phyloP scores from a whole-genome alignment of 139 green algal species.

The Tetradesmus obliquus region DNA sequence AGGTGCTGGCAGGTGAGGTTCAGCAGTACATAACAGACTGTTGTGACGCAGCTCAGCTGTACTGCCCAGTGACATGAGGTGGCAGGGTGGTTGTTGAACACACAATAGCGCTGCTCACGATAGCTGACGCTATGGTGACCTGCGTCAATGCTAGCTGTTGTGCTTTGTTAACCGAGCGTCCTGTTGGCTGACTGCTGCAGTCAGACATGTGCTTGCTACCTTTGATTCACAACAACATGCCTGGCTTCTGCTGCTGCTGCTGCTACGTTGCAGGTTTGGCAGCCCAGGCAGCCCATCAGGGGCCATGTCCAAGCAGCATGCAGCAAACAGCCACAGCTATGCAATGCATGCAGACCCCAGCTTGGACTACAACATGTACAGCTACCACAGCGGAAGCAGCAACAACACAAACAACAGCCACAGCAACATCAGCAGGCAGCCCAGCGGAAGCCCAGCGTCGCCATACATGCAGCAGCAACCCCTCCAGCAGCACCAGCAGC shows the following conservation, averaged over 20 bases:
- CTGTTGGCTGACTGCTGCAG: no score
- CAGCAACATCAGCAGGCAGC: background rate
- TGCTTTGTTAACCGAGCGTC: no score
- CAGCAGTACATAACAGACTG: no score
- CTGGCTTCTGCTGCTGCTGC: background rate
- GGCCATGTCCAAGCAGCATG: background rate
- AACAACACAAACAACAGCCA: slow-evolving; percentile 3
- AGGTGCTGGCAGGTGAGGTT: background rate
- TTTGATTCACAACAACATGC: no score
- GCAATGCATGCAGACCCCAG: slow-evolving; percentile 31
- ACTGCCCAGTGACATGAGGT: no score
- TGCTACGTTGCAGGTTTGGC: background rate
- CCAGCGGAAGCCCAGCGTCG: background rate
- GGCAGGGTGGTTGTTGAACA: no score
- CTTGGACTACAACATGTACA: slow-evolving; percentile 23
- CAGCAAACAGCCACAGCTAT: background rate
- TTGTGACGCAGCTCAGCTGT: no score
- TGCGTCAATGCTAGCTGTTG: no score
- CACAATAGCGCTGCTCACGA: no score
- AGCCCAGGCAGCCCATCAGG: background rate
- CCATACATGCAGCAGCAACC: slow-evolving; percentile 6
- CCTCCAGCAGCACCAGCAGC: background rate
- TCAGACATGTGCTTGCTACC: no score
- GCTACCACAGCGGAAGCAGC: slow-evolving; percentile 21
- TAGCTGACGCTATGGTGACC: no score